A percentile compares a stretch with the other conserved stretches of the same genome.
Evolutionary conservation across 2,329 filamentous ascomycete species (phyloP).

Genomic region (Aspergillus tamarii): DNA sequence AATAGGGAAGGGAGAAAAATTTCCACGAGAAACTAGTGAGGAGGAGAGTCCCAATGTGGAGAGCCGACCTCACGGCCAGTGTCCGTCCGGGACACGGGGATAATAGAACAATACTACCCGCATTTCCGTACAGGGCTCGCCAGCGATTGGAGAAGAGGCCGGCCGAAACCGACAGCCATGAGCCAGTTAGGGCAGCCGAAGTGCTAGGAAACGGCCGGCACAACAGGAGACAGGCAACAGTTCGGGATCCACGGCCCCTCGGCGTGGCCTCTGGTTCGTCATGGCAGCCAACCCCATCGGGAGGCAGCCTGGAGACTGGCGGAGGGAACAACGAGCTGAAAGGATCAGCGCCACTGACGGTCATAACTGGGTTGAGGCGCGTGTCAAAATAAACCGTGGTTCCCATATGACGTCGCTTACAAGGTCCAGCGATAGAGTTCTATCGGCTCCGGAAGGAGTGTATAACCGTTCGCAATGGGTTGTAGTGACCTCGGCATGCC

Average conservation of each 20-base stretch:
- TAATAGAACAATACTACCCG: background rate
- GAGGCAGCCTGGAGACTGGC: constrained; percentile 7
- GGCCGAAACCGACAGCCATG: constrained; percentile 23
- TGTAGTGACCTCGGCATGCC: background rate
- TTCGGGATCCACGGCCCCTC: constrained; percentile 20
- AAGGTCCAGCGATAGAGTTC: constrained; percentile 1
- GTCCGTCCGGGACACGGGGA: constrained; percentile 5
- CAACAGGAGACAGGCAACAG: constrained; percentile 11
- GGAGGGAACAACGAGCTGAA: constrained; percentile 8
- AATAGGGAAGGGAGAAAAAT: constrained; percentile 1
- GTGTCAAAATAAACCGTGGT: constrained; percentile 7
- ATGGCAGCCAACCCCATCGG: constrained; percentile 12
- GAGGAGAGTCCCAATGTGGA: constrained; percentile 21
- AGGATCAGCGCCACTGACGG: constrained; percentile 14
- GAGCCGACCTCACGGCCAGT: constrained; percentile 10
- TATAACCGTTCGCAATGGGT: background rate
- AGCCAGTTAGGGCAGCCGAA: constrained; percentile 15
- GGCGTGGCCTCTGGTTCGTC: constrained; percentile 15
- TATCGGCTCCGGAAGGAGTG: background rate
- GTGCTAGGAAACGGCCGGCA: constrained; percentile 13
- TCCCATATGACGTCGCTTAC: constrained; percentile 1
- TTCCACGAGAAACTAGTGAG: background rate
- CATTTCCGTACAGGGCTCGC: background rate
- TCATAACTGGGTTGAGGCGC: background rate
- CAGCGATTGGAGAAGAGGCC: constrained; percentile 19